phyloP scores from a whole-genome alignment of 2,329 filamentous ascomycete species.

The Pseudomassariella vexata region DNA sequence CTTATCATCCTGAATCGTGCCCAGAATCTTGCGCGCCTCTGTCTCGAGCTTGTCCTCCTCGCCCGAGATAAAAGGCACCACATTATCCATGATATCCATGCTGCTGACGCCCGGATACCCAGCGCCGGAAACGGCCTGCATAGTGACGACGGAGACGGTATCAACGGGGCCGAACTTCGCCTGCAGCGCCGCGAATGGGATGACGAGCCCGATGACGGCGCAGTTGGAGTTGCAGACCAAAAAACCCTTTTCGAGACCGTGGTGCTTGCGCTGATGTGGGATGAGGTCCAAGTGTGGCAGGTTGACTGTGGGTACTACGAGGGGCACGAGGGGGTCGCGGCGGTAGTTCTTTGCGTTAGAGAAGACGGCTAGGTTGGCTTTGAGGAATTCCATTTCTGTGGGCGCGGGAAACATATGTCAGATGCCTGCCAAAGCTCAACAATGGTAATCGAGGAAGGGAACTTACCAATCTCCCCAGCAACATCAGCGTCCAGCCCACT shows the following conservation, averaged over 20 bases:
- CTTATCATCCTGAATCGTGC: conserved; percentile 61
- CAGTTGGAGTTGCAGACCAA: conserved; percentile 98
- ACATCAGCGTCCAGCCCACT: conserved; percentile 89
- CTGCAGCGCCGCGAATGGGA: conserved; percentile 88
- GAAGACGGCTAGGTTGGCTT: conserved; percentile 84
- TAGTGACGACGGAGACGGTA: conserved; percentile 72
- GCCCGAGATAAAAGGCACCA: conserved; percentile 86
- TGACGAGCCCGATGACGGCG: conserved; percentile 92
- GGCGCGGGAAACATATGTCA: conserved; percentile 7
- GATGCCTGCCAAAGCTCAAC: neutral
- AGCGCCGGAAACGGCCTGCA: conserved; percentile 91
- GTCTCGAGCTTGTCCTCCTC: conserved; percentile 96
- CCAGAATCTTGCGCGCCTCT: conserved; percentile 92
- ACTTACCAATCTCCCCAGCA: conserved; percentile 80
- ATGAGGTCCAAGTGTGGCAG: conserved; percentile 81
- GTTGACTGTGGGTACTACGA: conserved; percentile 95
- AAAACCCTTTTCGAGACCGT: conserved; percentile 76
- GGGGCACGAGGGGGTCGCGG: conserved; percentile 79
- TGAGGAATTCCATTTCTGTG: conserved; percentile 83
- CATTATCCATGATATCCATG: conserved; percentile 96
- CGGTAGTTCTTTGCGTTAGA: conserved; percentile 98
- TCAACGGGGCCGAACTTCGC: conserved; percentile 80
- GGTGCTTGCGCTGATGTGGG: conserved; percentile 74
- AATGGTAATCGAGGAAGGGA: neutral
- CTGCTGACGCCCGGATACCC: conserved; percentile 85